Evolutionary conservation across 2,329 filamentous ascomycete species (phyloP), one percentile per base, ranked within the genome.

Genomic region (Lomentospora prolificans): DNA sequence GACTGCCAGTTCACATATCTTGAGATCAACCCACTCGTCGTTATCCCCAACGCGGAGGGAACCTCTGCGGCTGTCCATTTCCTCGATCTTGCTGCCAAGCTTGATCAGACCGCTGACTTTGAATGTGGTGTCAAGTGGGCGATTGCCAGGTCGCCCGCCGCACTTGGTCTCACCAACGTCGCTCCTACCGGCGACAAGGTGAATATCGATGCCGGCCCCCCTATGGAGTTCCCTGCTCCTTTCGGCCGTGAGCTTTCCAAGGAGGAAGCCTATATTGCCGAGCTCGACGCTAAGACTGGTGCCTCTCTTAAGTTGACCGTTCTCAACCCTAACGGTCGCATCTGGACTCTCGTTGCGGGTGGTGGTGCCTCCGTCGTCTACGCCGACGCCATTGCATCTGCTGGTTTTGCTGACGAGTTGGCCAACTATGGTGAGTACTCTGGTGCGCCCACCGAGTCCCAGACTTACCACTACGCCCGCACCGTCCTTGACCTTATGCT

Each of bases 361-460:
- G 94, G 94, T 84, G 94, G 94, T 89, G 94, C 94, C 61, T 99
- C 94, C 52, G 94, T 99, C 67, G 94, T 99, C 64, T 99, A 99
- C 74, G 94, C 94, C 61, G 94, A 99, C 71, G 94, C 94, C 74
- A 99, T 99, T 73, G 94, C 94, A 64, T 96, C 90, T 59, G 85
- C 90, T 67, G 94, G 94, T 62, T 97, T 95, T 72, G 90, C 95
- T 61, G 85, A 90, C 66, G 91, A 99, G 75, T 85, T 99, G 55
- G 94, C 94, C 78, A 99, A 99, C 85, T 99, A 99, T 71, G 94
- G 94, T 73, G 94, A 99, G 78, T 99, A 99, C 86, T 97, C 94
- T 61, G 94, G 94, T 78, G 94, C 94, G 61, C 94, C 94, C 64
- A 97, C 90, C 59, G 94, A 99, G 85, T 95, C 90, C 50, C 94